Evolutionary conservation across 2,329 filamentous ascomycete species (phyloP), one percentile per base, ranked within the genome.

Genomic region (Fusarium sp.): DNA sequence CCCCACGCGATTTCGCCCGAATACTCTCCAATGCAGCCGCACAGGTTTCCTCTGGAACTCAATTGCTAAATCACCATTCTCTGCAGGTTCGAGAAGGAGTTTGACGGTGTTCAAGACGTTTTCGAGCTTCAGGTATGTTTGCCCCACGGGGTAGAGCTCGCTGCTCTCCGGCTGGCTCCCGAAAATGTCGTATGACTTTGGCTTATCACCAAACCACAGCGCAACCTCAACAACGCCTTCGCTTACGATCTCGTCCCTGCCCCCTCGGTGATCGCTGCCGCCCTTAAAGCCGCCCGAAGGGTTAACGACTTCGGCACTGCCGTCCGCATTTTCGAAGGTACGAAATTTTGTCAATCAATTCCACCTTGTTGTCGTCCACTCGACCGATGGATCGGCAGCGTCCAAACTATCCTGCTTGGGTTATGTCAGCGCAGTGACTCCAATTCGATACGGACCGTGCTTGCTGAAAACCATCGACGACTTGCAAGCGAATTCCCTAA

Each of bases 211-310:
- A 63, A 73, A 66, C 62, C 58, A 67, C 79, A 90, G 88, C 94
- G 95, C 85, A 98, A 98, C 89, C 90, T 98, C 82, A 99, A 99
- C 92, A 99, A 99, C 88, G 96, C 95, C 84, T 99, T 99, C 87
- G 96, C 96, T 83, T 99, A 99, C 92, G 96, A 99, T 92, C 93
- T 99, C 81, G 96, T 99, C 77, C 96, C 97, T 82, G 96, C 96
- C 50, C 92, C 96, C 75, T 91, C 94, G 79, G 96, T 99, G 83
- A 90, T 98, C 84, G 91, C 90, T 80, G 95, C 96, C 80, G 96
- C 96, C 75, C 91, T 99, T 80, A 95, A 93, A 86, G 96, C 96
- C 80, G 96, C 96, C 78, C 90, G 96, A 84, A 91, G 96, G 84
- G 96, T 99, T 83, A 98, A 99, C 86, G 96, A 99, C 89, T 98